A percentile compares a stretch with the other conserved stretches of the same genome.
Evolutionary conservation across 208 protist species (phyloP).

Genomic region (Acanthamoeba lenticulata): DNA sequence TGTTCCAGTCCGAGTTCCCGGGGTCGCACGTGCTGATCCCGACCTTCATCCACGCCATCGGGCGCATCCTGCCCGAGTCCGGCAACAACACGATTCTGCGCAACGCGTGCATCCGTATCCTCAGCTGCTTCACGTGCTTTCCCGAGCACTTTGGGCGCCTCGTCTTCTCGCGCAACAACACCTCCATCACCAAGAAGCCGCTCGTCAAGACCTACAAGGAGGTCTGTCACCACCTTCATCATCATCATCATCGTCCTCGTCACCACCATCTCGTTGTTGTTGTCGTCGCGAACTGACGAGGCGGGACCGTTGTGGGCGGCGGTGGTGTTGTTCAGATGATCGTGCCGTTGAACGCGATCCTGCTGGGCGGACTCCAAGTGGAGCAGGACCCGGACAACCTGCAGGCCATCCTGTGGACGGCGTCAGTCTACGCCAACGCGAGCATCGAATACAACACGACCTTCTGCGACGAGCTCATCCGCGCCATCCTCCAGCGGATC

Average conservation of each 20-base stretch:
- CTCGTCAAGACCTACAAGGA: constrained; percentile 41
- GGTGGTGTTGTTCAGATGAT: constrained; percentile 40
- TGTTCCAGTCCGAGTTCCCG: constrained; percentile 51
- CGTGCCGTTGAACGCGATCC: not conserved
- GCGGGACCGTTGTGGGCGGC: not conserved
- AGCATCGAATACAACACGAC: constrained; percentile 24
- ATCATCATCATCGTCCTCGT: not conserved
- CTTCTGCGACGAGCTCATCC: constrained; percentile 32
- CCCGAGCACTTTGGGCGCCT: constrained; percentile 33
- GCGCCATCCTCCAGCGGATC: constrained; percentile 15
- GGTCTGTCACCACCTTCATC: not conserved
- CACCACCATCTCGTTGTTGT: not conserved
- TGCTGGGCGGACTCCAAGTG: constrained; percentile 16
- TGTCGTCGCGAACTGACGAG: not conserved
- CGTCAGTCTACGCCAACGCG: constrained; percentile 29
- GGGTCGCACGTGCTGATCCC: constrained; percentile 40
- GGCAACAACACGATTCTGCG: not conserved
- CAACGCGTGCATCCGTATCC: constrained; percentile 24
- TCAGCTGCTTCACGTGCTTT: constrained; percentile 41
- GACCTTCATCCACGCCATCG: constrained; percentile 46
- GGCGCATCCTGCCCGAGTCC: constrained; percentile 15
- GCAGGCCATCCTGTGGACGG: constrained; percentile 28
- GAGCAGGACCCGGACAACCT: constrained; percentile 5
- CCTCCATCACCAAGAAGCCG: not conserved
- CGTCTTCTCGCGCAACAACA: constrained; percentile 37